Evolutionary conservation across 495 filamentous ascomycete species (phyloP), one percentile per base, ranked within the genome.

Genomic region (Neurospora discreta): DNA sequence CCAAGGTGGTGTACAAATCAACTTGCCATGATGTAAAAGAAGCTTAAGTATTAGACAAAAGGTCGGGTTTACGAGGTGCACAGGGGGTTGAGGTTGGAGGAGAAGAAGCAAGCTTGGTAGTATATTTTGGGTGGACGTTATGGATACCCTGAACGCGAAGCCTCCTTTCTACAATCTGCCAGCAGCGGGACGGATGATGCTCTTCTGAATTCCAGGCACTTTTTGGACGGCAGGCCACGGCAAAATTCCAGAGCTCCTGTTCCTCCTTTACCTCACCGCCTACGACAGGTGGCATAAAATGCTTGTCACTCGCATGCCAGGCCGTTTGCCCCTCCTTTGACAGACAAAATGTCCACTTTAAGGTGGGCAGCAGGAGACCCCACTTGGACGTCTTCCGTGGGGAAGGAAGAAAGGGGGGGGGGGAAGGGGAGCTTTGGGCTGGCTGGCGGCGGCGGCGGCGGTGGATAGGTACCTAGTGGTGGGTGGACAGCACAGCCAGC

Each of bases 191-290:
- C 33, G 52, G 52, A 60, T 60, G 52, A 60, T 60, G 52, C 52
- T 60, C 52, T 60, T 60, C 52, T 60, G 52, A 33, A 60, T 60
- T 60, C 52, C 16, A 60, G 52, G 23, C 52, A 76, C 75, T 75
- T 80, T 80, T 78, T 77, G 75, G 75, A 75, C 74, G 69, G 68
- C 52, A 33, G 23, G 26, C 69, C 39, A 67, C 60, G 75, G 78
- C 77, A 77, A 73, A 80, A 80, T 74, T 74, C 70, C 39, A 68
- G 73, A 75, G 75, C 77, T 73, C 26, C 18, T 9, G 26, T 33
- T 33, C 52, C 23, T 23, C 52, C 23, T 60, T 33, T 30, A 9
- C 41, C 69, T 78, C 75, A 77, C 75, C 76, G 76, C 75, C 72
- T 60, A 43, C 16, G 68, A 7, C 74, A 75, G 73, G 60, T 75